Base-by-base conservation (phyloP, 169 alveolate species). In the Babesia bovis region DNA sequence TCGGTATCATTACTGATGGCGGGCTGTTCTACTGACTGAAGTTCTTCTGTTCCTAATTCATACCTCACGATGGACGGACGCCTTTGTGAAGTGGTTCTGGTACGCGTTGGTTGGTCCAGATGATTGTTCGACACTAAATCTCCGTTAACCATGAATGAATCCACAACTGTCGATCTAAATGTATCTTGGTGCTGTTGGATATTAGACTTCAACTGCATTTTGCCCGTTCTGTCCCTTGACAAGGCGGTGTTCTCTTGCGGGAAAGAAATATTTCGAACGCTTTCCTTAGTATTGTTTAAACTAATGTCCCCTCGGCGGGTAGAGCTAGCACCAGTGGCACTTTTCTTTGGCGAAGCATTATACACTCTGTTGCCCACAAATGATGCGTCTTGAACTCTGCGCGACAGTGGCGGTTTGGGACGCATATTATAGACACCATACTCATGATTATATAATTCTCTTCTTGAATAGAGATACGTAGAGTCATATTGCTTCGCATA, bases 401-500 rank as follows among this genome's bases (percentile, higher is more conserved):
- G 66, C 19, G 28, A 4, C 40, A 1, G 1, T 10, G 66, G 30
- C 44, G 66, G 66, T 32, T 36, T 63, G 26, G 73, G 50, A 12
- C 73, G 59, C 47, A 36, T 63, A 28, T 63, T 63, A 19, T 63
- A 63, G 35, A 44, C 73, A 0, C 52, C 73, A 47, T 63, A 63
- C 49, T 49, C 73, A 30, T 49, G 53, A 32, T 35, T 63, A 49
- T 63, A 47, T 3, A 47, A 32, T 21, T n/a, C 73, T 33, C 73
- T 63, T 36, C 73, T 42, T 5, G 73, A 21, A 36, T 63, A 63
- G 0, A 36, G 30, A 32, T 44, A 49, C 38, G 60, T 42, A 6
- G 50, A 4, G 73, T 63, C 51, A 25, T 63, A 63, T 5, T 47
- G 73, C 51, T 47, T 42, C n/a, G 73, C 73, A 30, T 63, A 63